Percentiles rank a stretch among this genome's conserved stretches.
Evolutionary conservation across 306 rosid genomes (phyloP).

Genomic region (Coriaria nepalensis): DNA sequence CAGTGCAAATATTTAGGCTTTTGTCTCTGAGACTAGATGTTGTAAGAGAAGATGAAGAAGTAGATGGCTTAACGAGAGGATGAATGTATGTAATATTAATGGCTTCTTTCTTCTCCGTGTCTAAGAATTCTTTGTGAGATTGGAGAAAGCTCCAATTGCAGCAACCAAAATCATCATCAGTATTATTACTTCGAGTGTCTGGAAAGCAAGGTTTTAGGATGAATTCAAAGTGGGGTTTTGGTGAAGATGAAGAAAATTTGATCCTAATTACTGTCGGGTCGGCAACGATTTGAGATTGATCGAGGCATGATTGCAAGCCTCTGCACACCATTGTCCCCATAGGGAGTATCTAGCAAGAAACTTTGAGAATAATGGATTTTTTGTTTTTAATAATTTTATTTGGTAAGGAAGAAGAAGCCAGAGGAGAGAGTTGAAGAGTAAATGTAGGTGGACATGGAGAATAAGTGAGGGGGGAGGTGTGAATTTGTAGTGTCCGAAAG

Average conservation of each 20-base stretch:
- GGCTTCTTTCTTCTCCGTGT: slow-evolving; percentile 15
- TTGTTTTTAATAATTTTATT: too few species aligned
- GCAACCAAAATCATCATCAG: slow-evolving; percentile 5
- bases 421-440: background rate
- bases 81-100: slow-evolving; percentile 38
- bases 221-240: slow-evolving; percentile 25
- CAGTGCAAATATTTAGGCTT: slow-evolving; percentile 74
- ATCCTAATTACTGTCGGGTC: slow-evolving; percentile 49
- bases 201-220: slow-evolving; percentile 25
- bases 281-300: slow-evolving; percentile 37
- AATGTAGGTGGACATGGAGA: too few species aligned
- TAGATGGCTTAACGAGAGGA: slow-evolving; percentile 39
- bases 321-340: slow-evolving; percentile 73
- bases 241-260: slow-evolving; percentile 30
- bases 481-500: slow-evolving; percentile 91
- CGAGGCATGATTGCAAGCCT: slow-evolving; percentile 43
- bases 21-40: slow-evolving; percentile 46
- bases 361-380: too few species aligned
- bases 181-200: slow-evolving; percentile 23
- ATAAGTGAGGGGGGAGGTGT: slow-evolving; percentile 27
- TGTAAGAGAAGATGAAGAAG: too few species aligned
- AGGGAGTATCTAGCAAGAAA: too few species aligned
- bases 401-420: background rate
- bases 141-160: slow-evolving; percentile 57
- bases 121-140: slow-evolving; percentile 20